Evolutionary conservation across 164 flowering plant genomes (phyloP), one percentile per base, ranked within the genome.

Genomic region (Tetracentron sinense): DNA sequence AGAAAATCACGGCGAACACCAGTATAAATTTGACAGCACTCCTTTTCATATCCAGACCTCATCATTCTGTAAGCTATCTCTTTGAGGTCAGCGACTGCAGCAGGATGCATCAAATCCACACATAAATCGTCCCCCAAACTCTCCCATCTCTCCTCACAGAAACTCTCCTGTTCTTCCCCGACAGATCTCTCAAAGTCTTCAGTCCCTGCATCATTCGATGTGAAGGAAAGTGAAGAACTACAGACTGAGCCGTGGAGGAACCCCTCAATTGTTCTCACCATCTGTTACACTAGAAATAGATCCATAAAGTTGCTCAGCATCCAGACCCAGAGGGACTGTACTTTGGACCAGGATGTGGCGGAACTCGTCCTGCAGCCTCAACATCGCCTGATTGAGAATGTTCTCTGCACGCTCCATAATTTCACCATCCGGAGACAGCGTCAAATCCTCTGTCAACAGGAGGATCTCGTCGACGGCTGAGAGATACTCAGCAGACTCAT

Each of bases 41-140:
- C 99, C 71, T 84, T 85, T 70, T 88, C 97, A 58, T 89, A 95
- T 15, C 96, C 89, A 0, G 97, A 74, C 29, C 79, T 71, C 31
- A 89, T 71, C 99, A 95, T 92, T 65, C 97, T 63, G 6, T 85
- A 85, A 0, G 90, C 94, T 22, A 95, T 92, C 63, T 84, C 90
- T 56, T 71, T 75, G 56, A 95, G 70, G 15, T 82, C 90, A 15
- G 15, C 61, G 6, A 88, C 76, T 0, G 90, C 90, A 11, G 79
- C 81, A 0, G 81, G 73, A 53, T 78, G 63, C 1, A 95, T 72
- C 82, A 94, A 71, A 47, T 91, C 98, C 0, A 86, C 76, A 11
- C 54, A 62, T 23, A 78, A 42, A 49, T 85, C 85, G 0, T 75
- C 87, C 3, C 77, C 81, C 33, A 79, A 60, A 46, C 84, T 79